Evolutionary conservation across 1,284 basidiomycete genomes (phyloP), one percentile per base, ranked within the genome.

Genomic region (Melampsora larici-populina): DNA sequence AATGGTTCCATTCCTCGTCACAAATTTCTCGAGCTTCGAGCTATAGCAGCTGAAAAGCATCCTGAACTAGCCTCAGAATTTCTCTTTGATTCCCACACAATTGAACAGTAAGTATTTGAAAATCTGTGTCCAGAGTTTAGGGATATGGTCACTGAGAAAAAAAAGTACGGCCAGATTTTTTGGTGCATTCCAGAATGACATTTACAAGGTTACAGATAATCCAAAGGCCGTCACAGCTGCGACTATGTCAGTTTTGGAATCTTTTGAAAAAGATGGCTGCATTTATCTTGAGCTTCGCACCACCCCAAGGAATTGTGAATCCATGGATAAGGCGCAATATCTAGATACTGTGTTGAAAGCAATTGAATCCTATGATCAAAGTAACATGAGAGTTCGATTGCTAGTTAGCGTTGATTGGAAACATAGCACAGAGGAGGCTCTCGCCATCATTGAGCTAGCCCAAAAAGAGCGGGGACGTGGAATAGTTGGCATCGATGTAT

Each of bases 1-100:
- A 66, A 63, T n/a, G 73, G 73, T n/a, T 66, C 73, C n/a, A 75
- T 75, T 40, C 73, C 73, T 18, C 33, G 64, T 9, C 64, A 75
- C 48, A 66, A 49, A n/a, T 24, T 75, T n/a, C 46, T 48, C 29
- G 48, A 75, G 26, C 63, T 75, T 3, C 46, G 51, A 31, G 55
- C 33, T 36, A 31, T 58, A 66, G 65, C 73, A 26, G n/a, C 46
- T n/a, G 51, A 36, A 55, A 26, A 51, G 60, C 18, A 67, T 26
- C 65, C 65, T 9, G 7, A 58, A 21, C 58, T 67, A 48, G 43
- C 51, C 46, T 26, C 73, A 40, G n/a, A 58, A n/a, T 64, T 29
- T 40, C 73, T 46, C 0, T 75, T 63, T 24, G 65, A 60, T 67
- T 67, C 40, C 40, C 51, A 55, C 18, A 5, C 51, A 55, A 3